A percentile compares a stretch with the other conserved stretches of the same genome.
These are phyloP conservation scores for Bipolaris gigantea DNA, from an alignment of 2,329 filamentous ascomycete species.

Conservation along the genomic window DNA sequence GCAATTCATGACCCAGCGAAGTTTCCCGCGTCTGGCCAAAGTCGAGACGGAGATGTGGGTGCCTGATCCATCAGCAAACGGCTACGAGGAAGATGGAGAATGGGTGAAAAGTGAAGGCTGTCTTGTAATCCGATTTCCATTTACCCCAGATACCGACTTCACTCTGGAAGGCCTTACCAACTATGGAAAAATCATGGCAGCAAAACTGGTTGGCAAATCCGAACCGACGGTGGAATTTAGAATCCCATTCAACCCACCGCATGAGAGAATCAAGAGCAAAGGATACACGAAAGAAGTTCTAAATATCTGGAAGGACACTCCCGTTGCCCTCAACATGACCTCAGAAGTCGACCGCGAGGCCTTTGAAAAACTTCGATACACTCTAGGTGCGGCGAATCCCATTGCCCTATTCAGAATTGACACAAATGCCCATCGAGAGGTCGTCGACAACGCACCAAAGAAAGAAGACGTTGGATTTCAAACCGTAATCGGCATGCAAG, in stretches of 20 bases:
- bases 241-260: slow-evolving; percentile 65
- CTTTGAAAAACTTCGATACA: slow-evolving; percentile 64
- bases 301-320: slow-evolving; percentile 65
- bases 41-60: slow-evolving; percentile 70
- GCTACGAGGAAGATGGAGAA: slow-evolving; percentile 53
- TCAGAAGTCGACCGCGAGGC: slow-evolving; percentile 55
- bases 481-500: slow-evolving; percentile 68
- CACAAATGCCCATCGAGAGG: slow-evolving; percentile 58
- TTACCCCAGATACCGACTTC: slow-evolving; percentile 43
- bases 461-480: slow-evolving; percentile 64
- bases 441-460: slow-evolving; percentile 63
- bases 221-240: slow-evolving; percentile 65
- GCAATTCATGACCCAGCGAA: slow-evolving; percentile 71
- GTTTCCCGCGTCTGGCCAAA: slow-evolving; percentile 70
- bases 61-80: slow-evolving; percentile 62
- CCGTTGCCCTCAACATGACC: slow-evolving; percentile 51
- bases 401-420: slow-evolving; percentile 71
- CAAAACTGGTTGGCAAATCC: slow-evolving; percentile 45
- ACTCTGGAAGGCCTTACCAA: slow-evolving; percentile 37
- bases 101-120: slow-evolving; percentile 60
- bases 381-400: slow-evolving; percentile 67
- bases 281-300: slow-evolving; percentile 65
- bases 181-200: slow-evolving; percentile 38
- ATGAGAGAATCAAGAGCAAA: slow-evolving; percentile 59
- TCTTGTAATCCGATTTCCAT: slow-evolving; percentile 68